Evolutionary conservation across 768 basidiomycete species (phyloP).

Genomic region (Leccinum longicurvipes): DNA sequence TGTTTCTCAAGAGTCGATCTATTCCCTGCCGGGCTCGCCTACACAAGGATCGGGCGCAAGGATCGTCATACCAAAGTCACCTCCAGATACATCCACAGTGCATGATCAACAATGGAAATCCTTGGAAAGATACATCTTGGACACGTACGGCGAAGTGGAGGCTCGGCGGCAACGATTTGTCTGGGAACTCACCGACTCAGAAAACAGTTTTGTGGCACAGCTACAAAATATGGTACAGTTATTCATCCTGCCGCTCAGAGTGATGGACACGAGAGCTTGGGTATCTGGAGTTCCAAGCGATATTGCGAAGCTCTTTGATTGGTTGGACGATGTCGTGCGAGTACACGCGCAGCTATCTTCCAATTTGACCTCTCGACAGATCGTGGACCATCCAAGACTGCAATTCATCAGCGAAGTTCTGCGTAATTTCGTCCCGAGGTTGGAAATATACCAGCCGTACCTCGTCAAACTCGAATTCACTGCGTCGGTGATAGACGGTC

Average conservation of each 20-base stretch:
- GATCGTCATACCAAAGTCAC: conserved; percentile 7
- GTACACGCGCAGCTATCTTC: conserved; percentile 65
- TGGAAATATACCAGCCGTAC: conserved; percentile 88
- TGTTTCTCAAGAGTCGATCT: conserved; percentile 26
- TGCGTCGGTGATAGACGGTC: conserved; percentile 46
- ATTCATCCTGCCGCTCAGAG: conserved; percentile 76
- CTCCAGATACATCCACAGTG: conserved; percentile 1
- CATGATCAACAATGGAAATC: conserved; percentile 24
- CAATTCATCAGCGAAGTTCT: conserved; percentile 57
- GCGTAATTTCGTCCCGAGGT: conserved; percentile 54
- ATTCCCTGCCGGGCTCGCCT: conserved; percentile 18
- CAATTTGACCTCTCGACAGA: conserved; percentile 41
- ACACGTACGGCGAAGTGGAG: conserved; percentile 47
- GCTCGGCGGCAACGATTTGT: conserved; percentile 64
- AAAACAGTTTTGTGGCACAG: conserved; percentile 64
- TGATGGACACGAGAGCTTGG: conserved; percentile 69
- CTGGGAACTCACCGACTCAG: conserved; percentile 64
- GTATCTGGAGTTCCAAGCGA: conserved; percentile 74
- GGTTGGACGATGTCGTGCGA: conserved; percentile 83
- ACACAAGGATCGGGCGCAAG: conserved; percentile 8
- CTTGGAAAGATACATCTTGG: conserved; percentile 19
- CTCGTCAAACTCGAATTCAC: conserved; percentile 68
- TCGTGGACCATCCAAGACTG: conserved; percentile 43
- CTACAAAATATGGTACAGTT: conserved; percentile 64
- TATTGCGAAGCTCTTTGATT: conserved; percentile 75